phyloP scores from a whole-genome alignment of 164 flowering plant genomes.

The Kalanchoe fedtschenkoi region DNA sequence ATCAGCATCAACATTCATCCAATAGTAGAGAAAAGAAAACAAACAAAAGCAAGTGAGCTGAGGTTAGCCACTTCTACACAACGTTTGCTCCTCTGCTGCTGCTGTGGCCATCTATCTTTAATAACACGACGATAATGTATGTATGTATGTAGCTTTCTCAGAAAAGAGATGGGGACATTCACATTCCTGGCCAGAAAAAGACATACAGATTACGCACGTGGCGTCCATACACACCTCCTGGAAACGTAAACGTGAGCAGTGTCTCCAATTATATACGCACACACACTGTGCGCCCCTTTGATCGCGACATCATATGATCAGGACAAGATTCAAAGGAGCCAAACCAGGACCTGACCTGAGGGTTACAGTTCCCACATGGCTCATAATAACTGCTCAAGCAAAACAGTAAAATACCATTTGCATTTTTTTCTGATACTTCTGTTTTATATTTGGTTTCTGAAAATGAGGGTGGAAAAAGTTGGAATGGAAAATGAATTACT shows the following conservation, averaged over 20 bases:
- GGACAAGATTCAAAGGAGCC: background rate
- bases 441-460: too few species aligned
- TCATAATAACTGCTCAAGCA: background rate
- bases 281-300: too few species aligned
- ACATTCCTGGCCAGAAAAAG: slow-evolving; percentile 1
- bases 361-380: background rate
- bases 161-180: background rate
- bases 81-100: background rate
- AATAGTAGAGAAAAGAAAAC: background rate
- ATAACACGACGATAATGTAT: too few species aligned
- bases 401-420: too few species aligned
- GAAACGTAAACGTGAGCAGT: background rate
- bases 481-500: too few species aligned
- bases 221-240: background rate
- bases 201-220: background rate
- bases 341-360: too few species aligned
- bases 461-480: too few species aligned
- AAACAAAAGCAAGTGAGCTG: slow-evolving; percentile 1
- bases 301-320: too few species aligned
- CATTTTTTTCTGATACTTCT: too few species aligned
- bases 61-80: background rate
- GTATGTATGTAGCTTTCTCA: background rate
- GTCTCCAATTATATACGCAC: slow-evolving; percentile 2
- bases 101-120: background rate
- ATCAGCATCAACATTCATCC: slow-evolving; percentile 1